These are phyloP conservation scores for Staphylotrichum tortipilum DNA, from an alignment of 495 filamentous ascomycete species.

Conservation along the genomic window DNA sequence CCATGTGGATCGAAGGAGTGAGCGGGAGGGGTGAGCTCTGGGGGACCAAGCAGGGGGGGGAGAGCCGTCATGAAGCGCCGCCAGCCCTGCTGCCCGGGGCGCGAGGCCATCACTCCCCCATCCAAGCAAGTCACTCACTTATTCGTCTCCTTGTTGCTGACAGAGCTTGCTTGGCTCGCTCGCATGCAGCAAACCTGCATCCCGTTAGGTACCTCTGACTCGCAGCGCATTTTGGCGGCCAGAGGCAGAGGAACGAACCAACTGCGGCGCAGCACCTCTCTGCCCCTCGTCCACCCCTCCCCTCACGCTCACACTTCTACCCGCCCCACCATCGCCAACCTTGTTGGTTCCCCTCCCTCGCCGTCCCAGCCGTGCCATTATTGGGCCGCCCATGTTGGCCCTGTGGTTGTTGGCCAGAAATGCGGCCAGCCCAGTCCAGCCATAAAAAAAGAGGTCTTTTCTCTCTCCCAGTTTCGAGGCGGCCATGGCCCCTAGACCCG, in stretches of 20 bases:
- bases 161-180: slow-evolving; percentile 4
- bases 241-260: not conserved
- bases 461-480: slow-evolving; percentile 4
- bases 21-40: not conserved
- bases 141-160: too few relatives aligned
- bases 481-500: not conserved
- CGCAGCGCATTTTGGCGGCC: not conserved
- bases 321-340: not conserved
- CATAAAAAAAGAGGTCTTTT: too few relatives aligned
- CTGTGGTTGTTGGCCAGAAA: slow-evolving; percentile 5
- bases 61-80: not conserved
- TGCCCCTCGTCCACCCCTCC: too few relatives aligned
- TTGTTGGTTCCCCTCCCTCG: slow-evolving; percentile 6
- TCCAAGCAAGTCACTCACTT: too few relatives aligned
- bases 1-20: slow-evolving; percentile 4
- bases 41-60: not conserved
- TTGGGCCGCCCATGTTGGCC: not conserved
- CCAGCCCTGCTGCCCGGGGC: slow-evolving; percentile 6
- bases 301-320: too few relatives aligned
- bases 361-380: too few relatives aligned
- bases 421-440: slow-evolving; percentile 1
- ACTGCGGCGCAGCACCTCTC: slow-evolving; percentile 11
- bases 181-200: slow-evolving; percentile 4
- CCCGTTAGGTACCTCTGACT: slow-evolving; percentile 7
- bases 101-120: not conserved